Evolutionary conservation across 139 green algal genomes (phyloP).

Genomic region (Mychonastes homosphaera): DNA sequence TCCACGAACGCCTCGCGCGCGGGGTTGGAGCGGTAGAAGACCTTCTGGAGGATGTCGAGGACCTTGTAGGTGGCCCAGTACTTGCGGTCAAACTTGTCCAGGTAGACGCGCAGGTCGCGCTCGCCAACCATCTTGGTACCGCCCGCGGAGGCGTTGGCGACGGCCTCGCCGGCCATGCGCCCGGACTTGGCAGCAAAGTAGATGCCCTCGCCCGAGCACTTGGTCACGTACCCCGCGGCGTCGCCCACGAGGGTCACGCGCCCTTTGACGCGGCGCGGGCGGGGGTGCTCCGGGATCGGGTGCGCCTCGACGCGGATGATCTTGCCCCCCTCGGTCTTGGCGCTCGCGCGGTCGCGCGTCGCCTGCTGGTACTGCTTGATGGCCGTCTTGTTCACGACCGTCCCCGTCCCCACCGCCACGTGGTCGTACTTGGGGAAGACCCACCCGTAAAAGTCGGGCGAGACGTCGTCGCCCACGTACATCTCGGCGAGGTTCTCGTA

Average conservation of each 20-base stretch:
- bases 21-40: constrained; percentile 93
- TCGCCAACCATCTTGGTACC: constrained; percentile 83
- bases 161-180: constrained; percentile 93
- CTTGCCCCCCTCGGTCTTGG: constrained; percentile 92
- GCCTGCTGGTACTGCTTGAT: constrained; percentile 99
- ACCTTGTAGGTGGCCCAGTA: constrained; percentile 99
- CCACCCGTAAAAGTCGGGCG: constrained; percentile 99
- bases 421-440: constrained; percentile 99
- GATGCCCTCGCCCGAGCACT: constrained; percentile 95
- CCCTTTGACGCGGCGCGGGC: constrained; percentile 67
- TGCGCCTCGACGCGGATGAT: constrained; percentile 98
- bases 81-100: constrained; percentile 92
- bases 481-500: constrained; percentile 99
- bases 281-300: constrained; percentile 95
- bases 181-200: constrained; percentile 99
- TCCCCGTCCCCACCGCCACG: constrained; percentile 95
- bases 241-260: constrained; percentile 89
- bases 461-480: constrained; percentile 99
- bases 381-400: constrained; percentile 98
- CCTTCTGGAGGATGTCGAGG: constrained; percentile 99
- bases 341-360: constrained; percentile 60
- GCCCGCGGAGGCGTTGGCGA: constrained; percentile 64
- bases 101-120: constrained; percentile 79
- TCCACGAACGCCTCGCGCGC: constrained; percentile 98
- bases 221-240: constrained; percentile 94